Conservation (phyloP, 2,329 filamentous ascomycete genomes). For the Penicillium sp. region DNA sequence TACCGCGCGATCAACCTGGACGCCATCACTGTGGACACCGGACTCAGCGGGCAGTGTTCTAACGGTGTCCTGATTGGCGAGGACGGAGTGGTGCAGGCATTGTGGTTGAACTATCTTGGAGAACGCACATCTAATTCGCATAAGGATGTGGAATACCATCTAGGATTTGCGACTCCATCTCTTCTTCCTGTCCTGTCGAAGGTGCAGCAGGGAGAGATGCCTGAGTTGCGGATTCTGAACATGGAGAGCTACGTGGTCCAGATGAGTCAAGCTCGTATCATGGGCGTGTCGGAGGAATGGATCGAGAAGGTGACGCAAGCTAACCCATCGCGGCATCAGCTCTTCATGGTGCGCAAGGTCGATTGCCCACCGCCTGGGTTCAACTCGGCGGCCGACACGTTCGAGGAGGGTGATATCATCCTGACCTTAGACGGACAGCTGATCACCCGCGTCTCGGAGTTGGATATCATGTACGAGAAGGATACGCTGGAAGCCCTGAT, state of each 20-base stretch:
- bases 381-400: constrained; percentile 40
- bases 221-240: constrained; percentile 79
- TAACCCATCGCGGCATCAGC: constrained; percentile 85
- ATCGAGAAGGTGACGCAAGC: constrained; percentile 79
- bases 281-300: constrained; percentile 95
- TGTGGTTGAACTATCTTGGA: constrained; percentile 95
- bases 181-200: constrained; percentile 79
- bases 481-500: constrained; percentile 74
- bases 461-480: constrained; percentile 93
- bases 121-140: constrained; percentile 70
- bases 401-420: constrained; percentile 85
- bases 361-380: constrained; percentile 48
- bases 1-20: constrained; percentile 94
- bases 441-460: constrained; percentile 82
- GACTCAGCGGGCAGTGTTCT: constrained; percentile 79
- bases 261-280: constrained; percentile 92
- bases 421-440: constrained; percentile 83
- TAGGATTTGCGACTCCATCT: constrained; percentile 80
- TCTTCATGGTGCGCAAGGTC: constrained; percentile 97
- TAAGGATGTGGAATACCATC: constrained; percentile 91
- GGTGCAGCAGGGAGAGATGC: constrained; percentile 69
- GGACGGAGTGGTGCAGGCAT: constrained; percentile 83
- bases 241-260: constrained; percentile 92
- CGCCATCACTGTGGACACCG: constrained; percentile 93
- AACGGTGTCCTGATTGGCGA: constrained; percentile 84